Conservation (phyloP, 495 filamentous ascomycete genomes). For the Lineolata rhizophorae region DNA sequence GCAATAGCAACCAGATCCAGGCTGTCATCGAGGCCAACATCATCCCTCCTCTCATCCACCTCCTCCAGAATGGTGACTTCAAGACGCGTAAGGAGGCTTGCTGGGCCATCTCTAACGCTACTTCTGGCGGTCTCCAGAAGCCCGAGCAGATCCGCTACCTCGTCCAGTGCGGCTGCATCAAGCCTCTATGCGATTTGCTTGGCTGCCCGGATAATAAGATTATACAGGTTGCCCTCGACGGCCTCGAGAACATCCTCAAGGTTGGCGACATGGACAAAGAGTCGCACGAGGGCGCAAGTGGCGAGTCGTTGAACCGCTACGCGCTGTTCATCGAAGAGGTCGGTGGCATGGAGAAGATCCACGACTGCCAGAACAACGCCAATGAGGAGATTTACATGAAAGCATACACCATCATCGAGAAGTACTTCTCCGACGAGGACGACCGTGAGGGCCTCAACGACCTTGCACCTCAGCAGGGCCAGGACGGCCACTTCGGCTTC, state of each 20-base stretch:
- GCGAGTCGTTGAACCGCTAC: conserved; percentile 79
- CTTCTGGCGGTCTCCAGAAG: conserved; percentile 92
- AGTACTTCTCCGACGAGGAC: conserved; percentile 98
- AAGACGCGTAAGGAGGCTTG: conserved; percentile 99
- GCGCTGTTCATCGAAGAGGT: conserved; percentile 98
- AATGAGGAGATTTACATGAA: conserved; percentile 99
- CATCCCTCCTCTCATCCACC: conserved; percentile 85
- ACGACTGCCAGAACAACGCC: conserved; percentile 98
- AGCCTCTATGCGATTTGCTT: conserved; percentile 88
- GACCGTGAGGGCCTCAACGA: conserved; percentile 50
- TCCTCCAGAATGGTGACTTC: conserved; percentile 89
- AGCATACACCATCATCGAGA: conserved; percentile 99
- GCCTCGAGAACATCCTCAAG: conserved; percentile 98
- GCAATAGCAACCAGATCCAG: conserved; percentile 95
- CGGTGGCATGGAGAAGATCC: conserved; percentile 99
- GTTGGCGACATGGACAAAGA: conserved; percentile 98
- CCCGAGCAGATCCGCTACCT: conserved; percentile 96
- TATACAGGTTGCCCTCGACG: conserved; percentile 95
- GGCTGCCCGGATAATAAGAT: conserved; percentile 99
- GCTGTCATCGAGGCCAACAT: conserved; percentile 92
- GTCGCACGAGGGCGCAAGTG: conserved; percentile 34
- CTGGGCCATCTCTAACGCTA: conserved; percentile 99
- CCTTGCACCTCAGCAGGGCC: conserved; percentile 37
- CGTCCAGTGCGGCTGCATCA: conserved; percentile 84
- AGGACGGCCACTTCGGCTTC: conserved; percentile 64